Evolutionary conservation across 768 basidiomycete species (phyloP), one percentile per base, ranked within the genome.

Genomic region (Pisolithus albus): DNA sequence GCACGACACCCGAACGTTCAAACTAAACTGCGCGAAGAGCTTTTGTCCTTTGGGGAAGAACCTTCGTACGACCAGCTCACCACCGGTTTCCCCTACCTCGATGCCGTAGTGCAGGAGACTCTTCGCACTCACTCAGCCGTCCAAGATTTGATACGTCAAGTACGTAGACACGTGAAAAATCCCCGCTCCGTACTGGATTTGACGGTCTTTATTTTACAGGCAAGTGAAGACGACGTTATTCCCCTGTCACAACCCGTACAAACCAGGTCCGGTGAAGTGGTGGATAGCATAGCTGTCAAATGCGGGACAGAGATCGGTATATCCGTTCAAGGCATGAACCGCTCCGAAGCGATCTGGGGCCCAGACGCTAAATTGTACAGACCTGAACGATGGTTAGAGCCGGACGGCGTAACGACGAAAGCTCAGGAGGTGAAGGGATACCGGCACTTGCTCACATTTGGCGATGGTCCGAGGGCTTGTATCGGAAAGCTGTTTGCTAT

Each of bases 311-410:
- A 58, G 1, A 52, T 86, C 24, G 51, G 66, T 13, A 61, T 75
- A 3, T 74, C 78, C 1, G 70, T 82, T 26, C 48, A 61, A 7
- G 64, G 67, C 16, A 68, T 81, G 44, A 84, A 86, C 61, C 63
- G 69, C 6, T 75, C 78, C 18, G 71, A 71, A 47, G 65, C 63
- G 1, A 61, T 84, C 30, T 88, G 86, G 86, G 86, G 86, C 1
- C 59, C 71, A 0, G 76, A 82, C 51, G 75, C 61, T 19, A 46
- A 49, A 13, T 52, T 61, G 39, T 66, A 64, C 48, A 56, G 51
- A 23, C 60, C 60, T 2, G 54, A 58, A 40, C 57, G 60, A 11
- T 65, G 61, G 62, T 21, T 62, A 8, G 42, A 37, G 16, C 21
- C 16, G 34, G 49, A 64, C 13, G 62, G 66, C 1, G 52, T 63